These are phyloP conservation scores for Purpureocillium lavendulum DNA, from an alignment of 2,329 filamentous ascomycete genomes.

Conservation along the genomic window DNA sequence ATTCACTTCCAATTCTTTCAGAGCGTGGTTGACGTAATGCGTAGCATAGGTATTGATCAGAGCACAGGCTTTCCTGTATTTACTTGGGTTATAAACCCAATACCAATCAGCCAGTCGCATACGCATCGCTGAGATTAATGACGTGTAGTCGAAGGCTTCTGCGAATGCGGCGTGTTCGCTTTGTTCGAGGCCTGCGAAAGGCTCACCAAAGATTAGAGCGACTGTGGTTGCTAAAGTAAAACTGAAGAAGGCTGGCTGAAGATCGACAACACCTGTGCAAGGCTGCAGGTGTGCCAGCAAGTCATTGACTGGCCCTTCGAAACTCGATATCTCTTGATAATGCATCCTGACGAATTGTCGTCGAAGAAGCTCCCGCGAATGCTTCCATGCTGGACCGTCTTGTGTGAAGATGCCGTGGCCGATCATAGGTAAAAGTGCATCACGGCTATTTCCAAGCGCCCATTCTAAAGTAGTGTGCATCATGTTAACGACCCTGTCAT, in stretches of 20 bases:
- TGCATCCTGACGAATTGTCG: slow-evolving; percentile 2
- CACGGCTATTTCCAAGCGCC: background rate
- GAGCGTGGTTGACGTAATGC: background rate
- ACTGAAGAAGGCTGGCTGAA: background rate
- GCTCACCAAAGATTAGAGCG: background rate
- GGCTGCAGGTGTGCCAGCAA: background rate
- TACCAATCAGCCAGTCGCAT: background rate
- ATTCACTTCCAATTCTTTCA: background rate
- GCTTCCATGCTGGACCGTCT: slow-evolving; percentile 3
- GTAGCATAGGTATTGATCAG: background rate
- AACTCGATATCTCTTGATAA: background rate
- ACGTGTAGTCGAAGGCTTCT: background rate
- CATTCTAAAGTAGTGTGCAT: background rate
- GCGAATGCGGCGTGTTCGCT: background rate
- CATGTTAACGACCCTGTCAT: background rate
- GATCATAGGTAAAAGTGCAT: background rate
- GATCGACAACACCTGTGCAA: background rate
- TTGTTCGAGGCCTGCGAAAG: background rate
- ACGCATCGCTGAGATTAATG: background rate
- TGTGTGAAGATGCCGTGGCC: slow-evolving; percentile 4
- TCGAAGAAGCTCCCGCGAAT: slow-evolving; percentile 3
- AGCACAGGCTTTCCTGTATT: background rate
- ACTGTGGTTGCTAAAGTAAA: background rate
- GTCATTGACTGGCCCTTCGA: background rate
- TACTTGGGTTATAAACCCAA: background rate